These are phyloP conservation scores for Magnolia officinalis DNA, from an alignment of 164 flowering plant genomes.

Conservation along the genomic window DNA sequence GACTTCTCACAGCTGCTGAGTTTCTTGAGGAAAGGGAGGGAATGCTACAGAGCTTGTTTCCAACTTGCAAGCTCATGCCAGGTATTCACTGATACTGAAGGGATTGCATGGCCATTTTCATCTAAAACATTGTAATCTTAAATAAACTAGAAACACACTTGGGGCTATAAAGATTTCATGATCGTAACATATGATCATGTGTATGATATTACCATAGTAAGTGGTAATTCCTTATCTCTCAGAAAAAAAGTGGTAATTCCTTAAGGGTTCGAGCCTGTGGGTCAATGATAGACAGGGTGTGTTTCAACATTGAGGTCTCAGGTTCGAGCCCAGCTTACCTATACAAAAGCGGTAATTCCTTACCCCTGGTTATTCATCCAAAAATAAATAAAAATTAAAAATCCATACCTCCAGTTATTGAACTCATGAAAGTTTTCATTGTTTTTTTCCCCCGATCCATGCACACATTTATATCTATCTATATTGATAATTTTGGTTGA, in stretches of 20 bases:
- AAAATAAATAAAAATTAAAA: too few relatives aligned
- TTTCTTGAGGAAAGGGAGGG: constrained; percentile 83
- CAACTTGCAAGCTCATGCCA: constrained; percentile 82
- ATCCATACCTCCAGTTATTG: background rate
- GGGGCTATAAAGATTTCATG: background rate
- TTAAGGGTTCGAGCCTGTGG: background rate
- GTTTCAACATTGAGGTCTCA: background rate
- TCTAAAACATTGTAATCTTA: too few relatives aligned
- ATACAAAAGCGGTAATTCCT: background rate
- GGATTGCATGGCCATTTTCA: too few relatives aligned
- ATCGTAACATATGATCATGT: background rate
- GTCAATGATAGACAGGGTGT: background rate
- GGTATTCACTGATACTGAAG: constrained; percentile 31
- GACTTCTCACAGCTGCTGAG: constrained; percentile 62
- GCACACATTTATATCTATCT: background rate
- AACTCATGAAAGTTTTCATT: background rate
- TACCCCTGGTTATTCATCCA: background rate
- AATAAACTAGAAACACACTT: too few relatives aligned
- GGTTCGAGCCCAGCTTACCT: background rate
- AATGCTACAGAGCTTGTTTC: constrained; percentile 64
- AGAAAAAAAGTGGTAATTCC: too few relatives aligned
- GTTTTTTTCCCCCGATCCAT: background rate
- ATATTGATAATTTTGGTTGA: background rate
- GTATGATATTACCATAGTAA: background rate
- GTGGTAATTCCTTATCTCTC: too few relatives aligned